phyloP scores from a whole-genome alignment of 2,329 filamentous ascomycete genomes.

The Botrytis cinerea region DNA sequence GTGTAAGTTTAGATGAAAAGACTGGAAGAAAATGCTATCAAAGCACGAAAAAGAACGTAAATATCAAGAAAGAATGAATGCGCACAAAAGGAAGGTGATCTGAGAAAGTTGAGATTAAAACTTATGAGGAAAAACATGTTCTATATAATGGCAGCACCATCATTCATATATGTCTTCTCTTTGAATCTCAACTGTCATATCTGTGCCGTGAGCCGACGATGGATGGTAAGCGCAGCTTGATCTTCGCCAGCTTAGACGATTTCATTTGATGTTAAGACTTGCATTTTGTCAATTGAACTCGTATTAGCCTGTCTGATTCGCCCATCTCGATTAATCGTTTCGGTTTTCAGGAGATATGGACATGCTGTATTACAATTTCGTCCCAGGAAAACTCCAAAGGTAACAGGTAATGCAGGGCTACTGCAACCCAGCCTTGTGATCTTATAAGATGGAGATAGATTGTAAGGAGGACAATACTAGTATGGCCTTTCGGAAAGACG shows the following conservation, averaged over 20 bases:
- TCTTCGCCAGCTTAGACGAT: background rate
- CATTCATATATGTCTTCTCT: slow-evolving; percentile 17
- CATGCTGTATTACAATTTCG: slow-evolving; percentile 7
- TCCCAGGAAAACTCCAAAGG: background rate
- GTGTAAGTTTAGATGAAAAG: slow-evolving; percentile 1
- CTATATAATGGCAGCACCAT: background rate
- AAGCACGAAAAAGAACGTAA: slow-evolving; percentile 20
- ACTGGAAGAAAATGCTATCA: slow-evolving; percentile 22
- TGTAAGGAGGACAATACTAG: background rate
- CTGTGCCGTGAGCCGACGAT: slow-evolving; percentile 17
- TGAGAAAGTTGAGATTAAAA: background rate
- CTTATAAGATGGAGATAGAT: background rate
- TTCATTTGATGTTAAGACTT: background rate
- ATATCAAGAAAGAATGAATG: slow-evolving; percentile 7
- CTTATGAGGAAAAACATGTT: background rate
- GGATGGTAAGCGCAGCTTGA: background rate
- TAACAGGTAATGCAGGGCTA: background rate
- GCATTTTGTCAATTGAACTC: background rate
- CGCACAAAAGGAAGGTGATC: slow-evolving; percentile 11
- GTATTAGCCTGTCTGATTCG: slow-evolving; percentile 12
- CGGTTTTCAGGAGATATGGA: slow-evolving; percentile 8
- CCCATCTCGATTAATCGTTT: slow-evolving; percentile 11
- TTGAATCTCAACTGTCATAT: background rate
- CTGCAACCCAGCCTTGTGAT: background rate
- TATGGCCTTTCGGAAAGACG: background rate